Evolutionary conservation across 2,329 filamentous ascomycete species (phyloP).

Genomic region (Nannizziopsis arthrosporioides): DNA sequence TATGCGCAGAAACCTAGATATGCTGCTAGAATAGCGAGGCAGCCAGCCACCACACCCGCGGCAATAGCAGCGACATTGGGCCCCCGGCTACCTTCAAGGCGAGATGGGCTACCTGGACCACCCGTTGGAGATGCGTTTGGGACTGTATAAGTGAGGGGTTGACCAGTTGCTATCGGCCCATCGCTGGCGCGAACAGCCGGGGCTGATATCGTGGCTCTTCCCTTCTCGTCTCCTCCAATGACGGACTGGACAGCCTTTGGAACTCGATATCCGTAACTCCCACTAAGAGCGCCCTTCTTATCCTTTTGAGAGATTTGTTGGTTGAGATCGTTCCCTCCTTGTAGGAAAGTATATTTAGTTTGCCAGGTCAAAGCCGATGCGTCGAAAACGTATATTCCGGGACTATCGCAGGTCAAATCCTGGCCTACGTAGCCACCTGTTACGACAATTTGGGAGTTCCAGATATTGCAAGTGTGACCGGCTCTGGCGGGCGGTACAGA

Average conservation of each 20-base stretch:
- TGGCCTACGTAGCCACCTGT: slow-evolving; percentile 59
- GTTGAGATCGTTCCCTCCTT: slow-evolving; percentile 41
- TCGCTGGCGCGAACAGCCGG: slow-evolving; percentile 52
- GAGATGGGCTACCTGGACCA: slow-evolving; percentile 21
- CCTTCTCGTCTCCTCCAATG: slow-evolving; percentile 55
- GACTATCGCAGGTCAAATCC: slow-evolving; percentile 52
- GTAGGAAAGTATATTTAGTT: slow-evolving; percentile 54
- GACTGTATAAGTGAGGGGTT: slow-evolving; percentile 57
- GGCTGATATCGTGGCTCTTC: slow-evolving; percentile 57
- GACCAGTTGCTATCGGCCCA: slow-evolving; percentile 60
- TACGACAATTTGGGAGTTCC: slow-evolving; percentile 69
- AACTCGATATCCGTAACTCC: slow-evolving; percentile 56
- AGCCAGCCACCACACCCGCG: slow-evolving; percentile 52
- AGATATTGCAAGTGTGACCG: slow-evolving; percentile 65
- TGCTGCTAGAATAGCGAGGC: slow-evolving; percentile 52
- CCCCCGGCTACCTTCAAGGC: slow-evolving; percentile 25
- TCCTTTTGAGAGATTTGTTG: slow-evolving; percentile 42
- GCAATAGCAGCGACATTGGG: slow-evolving; percentile 45
- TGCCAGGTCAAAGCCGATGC: slow-evolving; percentile 58
- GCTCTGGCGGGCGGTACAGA: slow-evolving; percentile 47
- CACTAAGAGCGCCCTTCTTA: slow-evolving; percentile 47
- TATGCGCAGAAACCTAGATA: slow-evolving; percentile 69
- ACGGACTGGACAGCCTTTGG: slow-evolving; percentile 51
- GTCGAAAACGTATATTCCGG: slow-evolving; percentile 67
- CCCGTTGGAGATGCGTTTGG: slow-evolving; percentile 20